These are phyloP conservation scores for Taiozyma onychis DNA, from an alignment of 1,139 yeast species.

Conservation along the genomic window DNA sequence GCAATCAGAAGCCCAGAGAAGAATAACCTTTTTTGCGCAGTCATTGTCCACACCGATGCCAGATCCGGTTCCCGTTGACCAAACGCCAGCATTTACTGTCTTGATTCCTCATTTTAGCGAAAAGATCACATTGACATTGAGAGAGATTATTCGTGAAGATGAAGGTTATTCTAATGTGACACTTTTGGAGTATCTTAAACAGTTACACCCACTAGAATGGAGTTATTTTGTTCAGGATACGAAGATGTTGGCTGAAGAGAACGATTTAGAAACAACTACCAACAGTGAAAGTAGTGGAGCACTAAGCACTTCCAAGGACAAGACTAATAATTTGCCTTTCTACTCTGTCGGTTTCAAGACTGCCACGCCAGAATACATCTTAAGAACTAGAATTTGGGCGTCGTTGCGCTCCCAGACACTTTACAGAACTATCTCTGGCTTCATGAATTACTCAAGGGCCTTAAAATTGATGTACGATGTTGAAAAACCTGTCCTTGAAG, in stretches of 20 bases:
- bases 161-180: constrained; percentile 69
- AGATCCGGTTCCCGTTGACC: constrained; percentile 68
- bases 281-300: constrained; percentile 30
- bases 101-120: constrained; percentile 72
- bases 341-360: constrained; percentile 71
- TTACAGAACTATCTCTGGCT: constrained; percentile 70
- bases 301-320: constrained; percentile 29
- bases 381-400: constrained; percentile 77
- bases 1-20: constrained; percentile 75
- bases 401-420: constrained; percentile 69
- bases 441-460: constrained; percentile 76
- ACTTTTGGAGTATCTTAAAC: constrained; percentile 65
- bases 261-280: constrained; percentile 13
- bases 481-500: constrained; percentile 65
- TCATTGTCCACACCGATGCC: constrained; percentile 71
- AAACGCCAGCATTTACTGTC: constrained; percentile 71
- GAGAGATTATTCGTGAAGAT: constrained; percentile 68
- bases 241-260: constrained; percentile 63
- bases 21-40: constrained; percentile 72
- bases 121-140: constrained; percentile 60
- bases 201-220: constrained; percentile 72
- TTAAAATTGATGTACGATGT: constrained; percentile 65
- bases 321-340: constrained; percentile 61
- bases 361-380: constrained; percentile 69
- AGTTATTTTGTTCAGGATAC: constrained; percentile 71